Evolutionary conservation across 768 basidiomycete genomes (phyloP).

Genomic region (Phallus indusiatus): DNA sequence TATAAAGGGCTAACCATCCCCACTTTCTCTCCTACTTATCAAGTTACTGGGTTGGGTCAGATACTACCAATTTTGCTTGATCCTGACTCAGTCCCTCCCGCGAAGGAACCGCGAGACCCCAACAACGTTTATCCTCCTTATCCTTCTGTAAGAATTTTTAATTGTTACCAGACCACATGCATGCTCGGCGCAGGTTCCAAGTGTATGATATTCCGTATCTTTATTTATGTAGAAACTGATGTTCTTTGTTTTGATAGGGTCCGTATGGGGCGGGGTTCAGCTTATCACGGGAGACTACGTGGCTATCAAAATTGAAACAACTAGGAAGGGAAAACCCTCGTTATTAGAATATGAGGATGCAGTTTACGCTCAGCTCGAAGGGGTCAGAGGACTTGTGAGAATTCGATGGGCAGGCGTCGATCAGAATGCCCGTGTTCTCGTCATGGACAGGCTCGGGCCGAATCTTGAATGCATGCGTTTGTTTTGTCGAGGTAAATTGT

Average conservation of each 20-base stretch:
- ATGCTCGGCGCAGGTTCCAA: not conserved
- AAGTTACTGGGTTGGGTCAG: not conserved
- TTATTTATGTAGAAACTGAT: not conserved
- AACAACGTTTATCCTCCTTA: not conserved
- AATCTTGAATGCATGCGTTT: constrained; percentile 11
- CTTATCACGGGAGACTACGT: constrained; percentile 8
- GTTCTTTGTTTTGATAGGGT: not conserved
- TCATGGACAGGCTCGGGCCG: constrained; percentile 17
- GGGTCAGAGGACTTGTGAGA: constrained; percentile 10
- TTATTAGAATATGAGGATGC: constrained; percentile 11
- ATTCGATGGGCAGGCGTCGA: constrained; percentile 13
- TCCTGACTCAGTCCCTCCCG: not conserved
- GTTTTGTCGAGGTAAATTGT: constrained; percentile 14
- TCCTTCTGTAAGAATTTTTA: not conserved
- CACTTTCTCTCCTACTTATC: not conserved
- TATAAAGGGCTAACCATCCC: not conserved
- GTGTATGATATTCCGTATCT: not conserved
- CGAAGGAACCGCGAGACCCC: not conserved
- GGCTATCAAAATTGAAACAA: constrained; percentile 12
- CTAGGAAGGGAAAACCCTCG: not conserved
- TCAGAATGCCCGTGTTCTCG: constrained; percentile 9
- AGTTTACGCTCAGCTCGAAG: constrained; percentile 14
- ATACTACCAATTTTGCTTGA: not conserved
- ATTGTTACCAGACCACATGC: not conserved
- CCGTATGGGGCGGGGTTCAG: not conserved